These are phyloP conservation scores for Liriodendron chinense DNA, from an alignment of 164 flowering plant species.

Conservation along the genomic window DNA sequence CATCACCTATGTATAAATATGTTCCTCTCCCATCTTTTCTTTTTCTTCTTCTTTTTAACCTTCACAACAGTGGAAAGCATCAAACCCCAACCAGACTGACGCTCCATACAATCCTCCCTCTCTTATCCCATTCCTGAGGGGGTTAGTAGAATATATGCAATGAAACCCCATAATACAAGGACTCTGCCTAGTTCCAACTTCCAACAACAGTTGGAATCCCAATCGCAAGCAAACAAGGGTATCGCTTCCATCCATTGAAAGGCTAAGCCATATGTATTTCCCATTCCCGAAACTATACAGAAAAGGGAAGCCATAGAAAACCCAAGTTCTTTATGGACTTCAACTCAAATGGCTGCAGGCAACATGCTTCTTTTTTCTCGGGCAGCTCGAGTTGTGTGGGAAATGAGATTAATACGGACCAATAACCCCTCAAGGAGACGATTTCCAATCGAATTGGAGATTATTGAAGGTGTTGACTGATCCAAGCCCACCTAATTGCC, in stretches of 20 bases:
- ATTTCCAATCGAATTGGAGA: conserved; percentile 86
- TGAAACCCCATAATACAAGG: conserved; percentile 4
- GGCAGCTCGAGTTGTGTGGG: not conserved
- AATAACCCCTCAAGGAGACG: conserved; percentile 44
- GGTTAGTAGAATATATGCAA: not conserved
- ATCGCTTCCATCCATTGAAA: not conserved
- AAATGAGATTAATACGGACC: not conserved
- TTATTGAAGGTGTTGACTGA: conserved; percentile 71
- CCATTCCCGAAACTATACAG: not conserved
- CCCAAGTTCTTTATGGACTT: not conserved
- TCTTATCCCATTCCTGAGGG: not conserved
- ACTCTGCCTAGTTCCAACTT: not conserved
- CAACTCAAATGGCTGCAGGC: not conserved
- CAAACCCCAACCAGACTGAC: not conserved
- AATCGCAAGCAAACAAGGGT: not conserved
- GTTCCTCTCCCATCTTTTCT: not conserved
- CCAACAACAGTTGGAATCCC: not conserved
- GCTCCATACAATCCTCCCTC: not conserved
- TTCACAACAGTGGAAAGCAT: not conserved
- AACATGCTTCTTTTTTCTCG: not conserved
- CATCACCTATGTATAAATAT: not conserved
- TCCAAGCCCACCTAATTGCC: conserved; percentile 70
- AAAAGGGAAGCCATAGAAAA: not conserved
- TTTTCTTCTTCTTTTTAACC: too few relatives aligned
- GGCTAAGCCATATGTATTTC: not conserved